These are phyloP conservation scores for Aspergillus sclerotiicarbonarius DNA, from an alignment of 495 filamentous ascomycete genomes.

Conservation along the genomic window DNA sequence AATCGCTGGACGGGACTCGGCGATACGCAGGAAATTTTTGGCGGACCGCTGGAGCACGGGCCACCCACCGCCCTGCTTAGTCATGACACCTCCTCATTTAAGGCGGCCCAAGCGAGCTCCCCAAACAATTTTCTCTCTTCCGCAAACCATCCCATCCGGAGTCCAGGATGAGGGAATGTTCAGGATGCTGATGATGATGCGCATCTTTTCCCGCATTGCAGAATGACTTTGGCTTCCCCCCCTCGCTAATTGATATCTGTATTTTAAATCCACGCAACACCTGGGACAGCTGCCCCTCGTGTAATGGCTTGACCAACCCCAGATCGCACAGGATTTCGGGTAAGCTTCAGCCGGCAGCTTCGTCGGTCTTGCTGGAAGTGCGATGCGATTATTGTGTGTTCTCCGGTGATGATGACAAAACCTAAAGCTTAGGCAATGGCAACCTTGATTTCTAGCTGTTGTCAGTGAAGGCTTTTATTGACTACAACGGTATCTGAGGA, in stretches of 20 bases:
- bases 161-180: conserved; percentile 2
- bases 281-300: neutral
- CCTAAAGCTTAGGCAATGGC: conserved; percentile 50
- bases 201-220: conserved; percentile 8
- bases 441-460: conserved; percentile 72
- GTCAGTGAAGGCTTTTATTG: conserved; percentile 69
- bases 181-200: conserved; percentile 18
- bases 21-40: conserved; percentile 6
- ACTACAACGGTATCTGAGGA: conserved; percentile 99
- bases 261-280: conserved; percentile 7
- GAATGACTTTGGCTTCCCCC: conserved; percentile 14
- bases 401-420: conserved; percentile 45
- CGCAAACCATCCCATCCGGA: conserved; percentile 12
- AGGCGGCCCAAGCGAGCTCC: conserved; percentile 21
- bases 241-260: conserved; percentile 12
- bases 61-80: conserved; percentile 28
- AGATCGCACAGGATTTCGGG: conserved; percentile 24
- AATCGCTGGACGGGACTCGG: neutral
- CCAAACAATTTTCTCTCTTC: conserved; percentile 22
- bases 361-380: conserved; percentile 14
- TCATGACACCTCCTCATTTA: conserved; percentile 32
- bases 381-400: conserved; percentile 11
- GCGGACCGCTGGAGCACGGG: conserved; percentile 13
- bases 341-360: conserved; percentile 23
- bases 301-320: conserved; percentile 1